phyloP scores from a whole-genome alignment of 2,329 filamentous ascomycete species.

The Macrophomina pseudophaseolina region DNA sequence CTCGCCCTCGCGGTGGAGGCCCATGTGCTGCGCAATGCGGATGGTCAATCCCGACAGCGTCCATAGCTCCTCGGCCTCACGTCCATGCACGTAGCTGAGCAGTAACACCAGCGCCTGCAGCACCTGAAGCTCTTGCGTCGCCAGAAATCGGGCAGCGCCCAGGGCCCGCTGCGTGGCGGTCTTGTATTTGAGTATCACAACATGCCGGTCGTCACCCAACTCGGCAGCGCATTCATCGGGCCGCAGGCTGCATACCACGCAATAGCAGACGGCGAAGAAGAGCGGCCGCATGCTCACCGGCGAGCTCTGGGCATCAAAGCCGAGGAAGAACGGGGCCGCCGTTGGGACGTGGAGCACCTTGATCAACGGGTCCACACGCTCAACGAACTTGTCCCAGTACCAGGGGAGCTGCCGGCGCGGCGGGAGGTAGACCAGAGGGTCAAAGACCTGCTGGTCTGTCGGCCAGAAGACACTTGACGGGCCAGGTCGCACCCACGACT shows the following conservation, averaged over 20 bases:
- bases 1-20: background rate
- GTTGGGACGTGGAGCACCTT: background rate
- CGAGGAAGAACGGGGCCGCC: background rate
- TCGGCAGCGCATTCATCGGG: background rate
- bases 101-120: constrained; percentile 1
- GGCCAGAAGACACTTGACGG: background rate
- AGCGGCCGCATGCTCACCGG: background rate
- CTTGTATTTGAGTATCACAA: background rate
- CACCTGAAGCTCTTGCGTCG: background rate
- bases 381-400: constrained; percentile 5
- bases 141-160: background rate
- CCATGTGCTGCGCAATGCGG: constrained; percentile 3
- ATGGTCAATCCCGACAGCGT: background rate
- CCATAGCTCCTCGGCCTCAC: background rate
- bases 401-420: background rate
- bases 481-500: background rate
- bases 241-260: constrained; percentile 1
- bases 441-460: background rate
- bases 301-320: background rate
- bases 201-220: background rate
- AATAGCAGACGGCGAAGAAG: constrained; percentile 3
- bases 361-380: background rate
- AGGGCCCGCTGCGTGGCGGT: background rate
- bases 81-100: background rate
- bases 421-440: constrained; percentile 2